Conservation (phyloP, 116 monocot species). For the Dioscorea cayenensis region DNA sequence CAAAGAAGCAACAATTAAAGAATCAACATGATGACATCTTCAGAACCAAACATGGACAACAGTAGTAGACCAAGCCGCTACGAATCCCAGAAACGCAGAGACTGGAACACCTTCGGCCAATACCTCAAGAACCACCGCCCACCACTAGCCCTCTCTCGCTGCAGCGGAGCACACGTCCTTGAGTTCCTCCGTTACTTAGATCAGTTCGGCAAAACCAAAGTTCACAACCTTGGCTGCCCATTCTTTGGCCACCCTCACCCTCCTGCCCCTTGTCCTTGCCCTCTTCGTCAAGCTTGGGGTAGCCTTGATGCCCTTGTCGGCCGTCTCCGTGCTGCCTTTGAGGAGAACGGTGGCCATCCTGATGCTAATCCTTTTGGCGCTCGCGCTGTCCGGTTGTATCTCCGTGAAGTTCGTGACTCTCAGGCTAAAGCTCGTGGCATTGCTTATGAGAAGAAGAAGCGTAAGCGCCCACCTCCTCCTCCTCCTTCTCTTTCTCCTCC, state of each 20-base stretch:
- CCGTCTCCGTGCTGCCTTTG: constrained; percentile 85
- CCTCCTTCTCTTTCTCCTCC: background rate
- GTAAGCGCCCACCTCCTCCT: constrained; percentile 37
- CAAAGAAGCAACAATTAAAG: too few relatives aligned
- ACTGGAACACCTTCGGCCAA: constrained; percentile 89
- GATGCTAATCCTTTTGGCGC: constrained; percentile 86
- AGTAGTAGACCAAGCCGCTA: constrained; percentile 45
- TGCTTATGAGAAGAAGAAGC: constrained; percentile 78
- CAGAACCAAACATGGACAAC: constrained; percentile 11
- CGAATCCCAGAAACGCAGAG: constrained; percentile 88
- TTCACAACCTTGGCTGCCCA: constrained; percentile 60
- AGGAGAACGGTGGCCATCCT: constrained; percentile 80
- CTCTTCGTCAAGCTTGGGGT: constrained; percentile 83
- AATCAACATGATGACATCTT: too few relatives aligned
- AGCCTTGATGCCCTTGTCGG: constrained; percentile 84
- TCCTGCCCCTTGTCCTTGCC: constrained; percentile 82
- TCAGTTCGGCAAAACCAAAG: constrained; percentile 84
- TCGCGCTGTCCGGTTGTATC: constrained; percentile 69
- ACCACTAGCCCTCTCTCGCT: constrained; percentile 64
- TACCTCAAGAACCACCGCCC: constrained; percentile 88
- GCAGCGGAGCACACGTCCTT: constrained; percentile 90
- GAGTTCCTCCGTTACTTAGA: constrained; percentile 85
- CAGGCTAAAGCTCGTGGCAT: constrained; percentile 80
- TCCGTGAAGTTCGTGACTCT: constrained; percentile 61
- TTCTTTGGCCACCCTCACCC: constrained; percentile 82